phyloP scores from a whole-genome alignment of 106 monocot species.

The Apostasia ramifera region DNA sequence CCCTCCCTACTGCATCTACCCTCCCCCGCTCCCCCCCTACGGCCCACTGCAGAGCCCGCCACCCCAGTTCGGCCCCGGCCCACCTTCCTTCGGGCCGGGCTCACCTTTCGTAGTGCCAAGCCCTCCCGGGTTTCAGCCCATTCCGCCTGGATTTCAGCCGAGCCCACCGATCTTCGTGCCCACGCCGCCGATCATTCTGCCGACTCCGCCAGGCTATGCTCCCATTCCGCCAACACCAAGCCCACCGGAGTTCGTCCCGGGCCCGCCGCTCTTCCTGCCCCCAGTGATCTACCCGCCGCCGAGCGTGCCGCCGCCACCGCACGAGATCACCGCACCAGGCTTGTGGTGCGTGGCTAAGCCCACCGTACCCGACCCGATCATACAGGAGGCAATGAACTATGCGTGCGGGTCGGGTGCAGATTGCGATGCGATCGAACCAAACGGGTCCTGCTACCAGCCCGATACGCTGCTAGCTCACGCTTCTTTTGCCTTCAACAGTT shows the following conservation, averaged over 20 bases:
- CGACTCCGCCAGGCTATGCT: neutral
- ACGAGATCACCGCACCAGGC: neutral
- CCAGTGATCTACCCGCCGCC: conserved; percentile 53
- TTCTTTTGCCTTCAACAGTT: conserved; percentile 76
- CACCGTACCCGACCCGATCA: conserved; percentile 60
- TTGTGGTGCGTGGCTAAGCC: conserved; percentile 80
- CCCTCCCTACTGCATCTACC: conserved; percentile 31
- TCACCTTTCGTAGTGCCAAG: neutral
- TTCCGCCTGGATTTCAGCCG: neutral
- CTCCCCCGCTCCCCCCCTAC: conserved; percentile 1
- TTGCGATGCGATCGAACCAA: conserved; percentile 48
- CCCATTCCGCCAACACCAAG: conserved; percentile 10
- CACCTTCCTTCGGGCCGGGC: neutral
- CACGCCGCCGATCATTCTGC: neutral
- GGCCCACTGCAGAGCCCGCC: conserved; percentile 5
- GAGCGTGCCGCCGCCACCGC: conserved; percentile 20
- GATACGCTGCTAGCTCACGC: conserved; percentile 57
- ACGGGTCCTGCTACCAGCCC: conserved; percentile 51
- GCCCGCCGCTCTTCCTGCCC: conserved; percentile 35
- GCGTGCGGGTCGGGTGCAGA: conserved; percentile 71
- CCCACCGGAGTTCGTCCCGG: conserved; percentile 26
- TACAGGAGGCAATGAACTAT: conserved; percentile 73
- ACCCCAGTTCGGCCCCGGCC: conserved; percentile 3
- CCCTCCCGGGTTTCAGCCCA: neutral
- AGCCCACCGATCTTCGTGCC: conserved; percentile 2